Evolutionary conservation across 1,284 basidiomycete species (phyloP), one percentile per base, ranked within the genome.

Genomic region (Tylopilus orsonianus): DNA sequence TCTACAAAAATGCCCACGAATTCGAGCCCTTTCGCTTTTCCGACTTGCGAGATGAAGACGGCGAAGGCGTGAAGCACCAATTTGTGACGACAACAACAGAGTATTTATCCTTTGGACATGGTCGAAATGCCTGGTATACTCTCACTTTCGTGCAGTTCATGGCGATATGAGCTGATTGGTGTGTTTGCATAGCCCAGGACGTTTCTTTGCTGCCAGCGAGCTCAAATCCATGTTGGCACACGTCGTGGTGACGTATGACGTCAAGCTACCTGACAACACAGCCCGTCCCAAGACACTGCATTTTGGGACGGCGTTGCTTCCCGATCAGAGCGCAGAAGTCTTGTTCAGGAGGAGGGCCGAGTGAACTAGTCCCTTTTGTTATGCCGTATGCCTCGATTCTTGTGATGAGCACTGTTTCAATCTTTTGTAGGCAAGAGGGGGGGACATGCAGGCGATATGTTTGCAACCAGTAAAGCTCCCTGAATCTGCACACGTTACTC

Each of bases 21-120:
- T 71, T 73, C 48, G 56, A 70, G 19, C 62, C 64, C 2, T 70
- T 63, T 48, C 61, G 71, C 7, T 72, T 69, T 42, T 23, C 56
- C 0, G 18, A 44, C 8, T 30, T 56, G 41, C 50, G 52, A 9
- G 59, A 56, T 1, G 42, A 52, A 10, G 46, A 52, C 1, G 53
- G 47, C 0, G 54, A 53, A 23, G 19, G 44, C 6, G 13, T 36
- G 20, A 64, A 54, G n/a, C 52, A 64, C 24, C 57, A 56, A n/a
- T 43, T 59, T 10, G 52, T 49, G 8, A 41, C 55, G 13, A 48
- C 56, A 1, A 40, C 34, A 20, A 10, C 20, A 10, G 49, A 56
- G 6, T 58, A 49, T 27, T 14, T 60, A 18, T 0, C 44, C 12
- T 59, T 59, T 34, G 58, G 58, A 10, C 37, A 49, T 14, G 53